Percentiles rank a stretch among this genome's conserved stretches.
phyloP scores from a whole-genome alignment of 2,329 filamentous ascomycete species.

The Samsoniella hepiali region DNA sequence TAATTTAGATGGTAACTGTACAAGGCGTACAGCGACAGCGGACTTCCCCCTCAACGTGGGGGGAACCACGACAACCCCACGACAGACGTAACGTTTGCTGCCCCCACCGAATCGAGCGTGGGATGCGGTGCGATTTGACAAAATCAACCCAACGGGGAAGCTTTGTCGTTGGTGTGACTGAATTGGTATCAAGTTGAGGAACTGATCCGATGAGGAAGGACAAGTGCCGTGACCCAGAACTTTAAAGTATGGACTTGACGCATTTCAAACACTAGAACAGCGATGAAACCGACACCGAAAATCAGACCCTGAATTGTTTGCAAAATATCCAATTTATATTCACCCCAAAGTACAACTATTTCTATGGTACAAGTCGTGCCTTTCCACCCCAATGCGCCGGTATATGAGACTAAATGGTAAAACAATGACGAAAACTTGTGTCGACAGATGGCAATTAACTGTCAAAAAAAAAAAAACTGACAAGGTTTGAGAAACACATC shows the following conservation, averaged over 20 bases:
- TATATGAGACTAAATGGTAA: constrained; percentile 4
- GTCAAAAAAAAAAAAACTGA: neutral
- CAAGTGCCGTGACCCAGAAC: too few relatives aligned
- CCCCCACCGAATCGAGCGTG: neutral
- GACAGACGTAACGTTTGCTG: constrained; percentile 13
- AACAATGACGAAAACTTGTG: neutral
- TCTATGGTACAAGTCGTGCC: neutral
- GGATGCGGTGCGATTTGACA: neutral
- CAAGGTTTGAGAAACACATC: neutral
- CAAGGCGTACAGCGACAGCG: neutral
- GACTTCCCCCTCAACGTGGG: constrained; percentile 13
- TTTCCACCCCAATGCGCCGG: constrained; percentile 8
- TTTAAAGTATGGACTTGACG: too few relatives aligned
- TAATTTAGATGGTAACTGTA: too few relatives aligned
- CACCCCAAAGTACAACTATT: neutral
- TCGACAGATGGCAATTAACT: neutral
- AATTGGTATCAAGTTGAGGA: neutral
- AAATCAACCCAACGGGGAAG: neutral
- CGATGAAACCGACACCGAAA: too few relatives aligned
- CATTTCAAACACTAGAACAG: too few relatives aligned
- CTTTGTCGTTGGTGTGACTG: neutral
- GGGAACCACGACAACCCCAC: constrained; percentile 1
- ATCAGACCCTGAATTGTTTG: too few relatives aligned
- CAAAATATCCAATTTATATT: neutral
- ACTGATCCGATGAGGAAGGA: too few relatives aligned